Conservation (phyloP, 1,284 basidiomycete species). For the Phellinidium pouzarii region DNA sequence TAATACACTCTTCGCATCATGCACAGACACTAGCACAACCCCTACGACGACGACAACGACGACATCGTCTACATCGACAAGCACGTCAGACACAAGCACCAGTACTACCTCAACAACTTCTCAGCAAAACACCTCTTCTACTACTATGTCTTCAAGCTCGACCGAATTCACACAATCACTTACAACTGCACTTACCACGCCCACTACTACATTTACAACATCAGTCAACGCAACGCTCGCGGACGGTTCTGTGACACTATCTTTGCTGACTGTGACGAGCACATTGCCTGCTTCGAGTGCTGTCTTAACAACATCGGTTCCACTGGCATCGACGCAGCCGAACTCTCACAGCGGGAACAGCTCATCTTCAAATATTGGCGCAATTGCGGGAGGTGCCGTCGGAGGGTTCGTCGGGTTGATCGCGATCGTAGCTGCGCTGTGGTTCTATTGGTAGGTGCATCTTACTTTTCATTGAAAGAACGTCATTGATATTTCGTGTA, state of each 20-base stretch:
- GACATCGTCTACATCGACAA: not conserved
- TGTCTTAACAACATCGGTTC: conserved; percentile 7
- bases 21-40: conserved; percentile 18
- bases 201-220: conserved; percentile 14
- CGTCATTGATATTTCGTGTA: not conserved
- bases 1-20: conserved; percentile 34
- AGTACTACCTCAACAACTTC: not conserved
- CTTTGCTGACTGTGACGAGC: conserved; percentile 7
- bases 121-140: conserved; percentile 3
- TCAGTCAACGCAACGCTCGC: conserved; percentile 6
- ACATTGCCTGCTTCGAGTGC: conserved; percentile 11
- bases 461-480: not conserved
- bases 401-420: conserved; percentile 22
- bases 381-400: conserved; percentile 21
- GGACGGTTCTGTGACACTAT: conserved; percentile 10
- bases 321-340: conserved; percentile 5
- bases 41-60: conserved; percentile 8
- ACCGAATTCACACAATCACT: conserved; percentile 5
- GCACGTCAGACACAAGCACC: conserved; percentile 1
- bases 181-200: conserved; percentile 10
- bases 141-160: not conserved
- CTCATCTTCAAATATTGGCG: conserved; percentile 12
- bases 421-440: conserved; percentile 18
- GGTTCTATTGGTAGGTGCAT: conserved; percentile 21
- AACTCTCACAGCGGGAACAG: not conserved